A percentile compares a stretch with the other conserved stretches of the same genome.
Conservation (phyloP, 805 yeast species). For the Candida ficus region DNA sequence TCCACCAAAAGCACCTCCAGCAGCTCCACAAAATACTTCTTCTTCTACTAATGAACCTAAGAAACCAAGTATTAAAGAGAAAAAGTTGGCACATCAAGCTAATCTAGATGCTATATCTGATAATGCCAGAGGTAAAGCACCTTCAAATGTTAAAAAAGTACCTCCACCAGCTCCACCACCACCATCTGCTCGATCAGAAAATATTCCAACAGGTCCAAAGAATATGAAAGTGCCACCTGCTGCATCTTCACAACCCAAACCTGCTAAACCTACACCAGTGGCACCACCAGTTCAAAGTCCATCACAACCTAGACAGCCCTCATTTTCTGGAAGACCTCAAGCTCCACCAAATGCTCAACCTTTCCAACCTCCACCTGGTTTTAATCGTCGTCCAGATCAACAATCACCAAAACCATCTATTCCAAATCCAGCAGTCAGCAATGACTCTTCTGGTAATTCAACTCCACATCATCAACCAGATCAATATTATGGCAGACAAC, state of each 20-base stretch:
- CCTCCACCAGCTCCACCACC: not conserved
- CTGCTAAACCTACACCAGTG: too few species aligned
- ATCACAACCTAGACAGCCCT: too few species aligned
- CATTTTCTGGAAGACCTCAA: not conserved
- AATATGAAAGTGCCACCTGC: too few species aligned
- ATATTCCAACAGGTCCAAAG: not conserved
- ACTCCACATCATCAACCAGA: not conserved
- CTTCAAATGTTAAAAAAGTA: constrained; percentile 1
- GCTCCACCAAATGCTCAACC: constrained; percentile 1
- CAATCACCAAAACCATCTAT: too few species aligned
- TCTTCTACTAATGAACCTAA: not conserved
- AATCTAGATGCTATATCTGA: not conserved
- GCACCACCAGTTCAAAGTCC: too few species aligned
- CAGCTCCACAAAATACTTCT: not conserved
- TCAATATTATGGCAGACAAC: too few species aligned
- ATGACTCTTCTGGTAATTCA: not conserved
- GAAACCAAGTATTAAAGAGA: not conserved
- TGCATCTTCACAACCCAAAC: too few species aligned
- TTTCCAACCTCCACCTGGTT: constrained; percentile 2
- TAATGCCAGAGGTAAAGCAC: not conserved
- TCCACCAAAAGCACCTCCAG: not conserved
- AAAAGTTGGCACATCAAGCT: not conserved
- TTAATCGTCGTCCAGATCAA: not conserved
- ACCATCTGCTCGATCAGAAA: not conserved
- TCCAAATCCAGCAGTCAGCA: too few species aligned